phyloP scores from a whole-genome alignment of 495 filamentous ascomycete species.

The Penicillium crystallinum region DNA sequence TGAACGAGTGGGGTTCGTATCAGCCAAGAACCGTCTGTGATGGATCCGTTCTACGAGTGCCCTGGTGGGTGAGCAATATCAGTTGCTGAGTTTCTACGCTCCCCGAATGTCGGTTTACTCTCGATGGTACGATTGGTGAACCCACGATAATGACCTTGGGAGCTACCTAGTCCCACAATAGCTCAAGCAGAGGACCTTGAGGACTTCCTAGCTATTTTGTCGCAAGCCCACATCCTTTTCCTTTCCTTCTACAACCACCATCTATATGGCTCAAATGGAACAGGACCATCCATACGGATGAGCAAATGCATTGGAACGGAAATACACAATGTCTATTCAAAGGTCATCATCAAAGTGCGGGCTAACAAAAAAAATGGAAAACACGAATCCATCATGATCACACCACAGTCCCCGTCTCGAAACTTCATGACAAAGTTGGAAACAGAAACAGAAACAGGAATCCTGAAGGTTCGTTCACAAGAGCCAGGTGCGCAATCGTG shows the following conservation, averaged over 20 bases:
- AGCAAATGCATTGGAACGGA: slow-evolving; percentile 22
- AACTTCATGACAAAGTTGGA: not conserved
- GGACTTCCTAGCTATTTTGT: not conserved
- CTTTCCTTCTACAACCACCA: not conserved
- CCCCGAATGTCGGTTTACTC: too few species aligned
- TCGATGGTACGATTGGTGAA: too few species aligned
- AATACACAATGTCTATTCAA: slow-evolving; percentile 28
- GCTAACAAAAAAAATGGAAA: slow-evolving; percentile 17
- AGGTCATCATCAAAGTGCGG: slow-evolving; percentile 25
- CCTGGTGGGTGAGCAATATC: too few species aligned
- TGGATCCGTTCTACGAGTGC: too few species aligned
- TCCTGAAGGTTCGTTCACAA: slow-evolving; percentile 1
- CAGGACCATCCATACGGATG: slow-evolving; percentile 4
- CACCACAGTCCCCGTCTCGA: slow-evolving; percentile 6
- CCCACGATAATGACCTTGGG: not conserved
- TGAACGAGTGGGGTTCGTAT: too few species aligned
- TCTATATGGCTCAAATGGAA: not conserved
- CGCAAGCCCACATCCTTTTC: not conserved
- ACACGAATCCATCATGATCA: slow-evolving; percentile 15
- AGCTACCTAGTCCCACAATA: not conserved
- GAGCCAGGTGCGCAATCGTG: slow-evolving; percentile 8
- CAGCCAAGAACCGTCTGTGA: too few species aligned
- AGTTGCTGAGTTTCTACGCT: too few species aligned
- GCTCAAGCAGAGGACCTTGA: not conserved
- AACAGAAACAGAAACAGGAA: not conserved